Base-by-base conservation (phyloP, 495 filamentous ascomycete species). In the Tuber microsphaerosporum region DNA sequence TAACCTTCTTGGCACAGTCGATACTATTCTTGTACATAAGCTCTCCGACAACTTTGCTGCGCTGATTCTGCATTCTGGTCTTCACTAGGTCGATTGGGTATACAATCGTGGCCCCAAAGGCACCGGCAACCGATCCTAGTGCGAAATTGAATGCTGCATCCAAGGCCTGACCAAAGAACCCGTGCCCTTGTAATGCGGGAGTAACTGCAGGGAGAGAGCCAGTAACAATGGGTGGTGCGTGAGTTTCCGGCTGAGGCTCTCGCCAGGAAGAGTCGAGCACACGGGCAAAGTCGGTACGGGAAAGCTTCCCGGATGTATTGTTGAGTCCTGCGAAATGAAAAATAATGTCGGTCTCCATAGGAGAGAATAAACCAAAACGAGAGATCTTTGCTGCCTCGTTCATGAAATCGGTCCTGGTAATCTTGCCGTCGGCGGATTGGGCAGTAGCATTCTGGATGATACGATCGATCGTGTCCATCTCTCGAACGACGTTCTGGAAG, bases 61-160 rank as follows among this genome's bases (percentile, higher is more conserved):
- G 89, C 85, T 99, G 95, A 85, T 98, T 99, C 84, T 99, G 95
- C 94, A 99, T 94, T 46, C 95, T 90, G 14, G 95, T 99, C 89
- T 99, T 99, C 77, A 99, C 95, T 69, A 99, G 86, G 85, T 99
- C 95, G 84, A 99, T 98, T 41, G 95, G 95, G 84, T 99, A 99
- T 61, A 99, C 95, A 91, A 98, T 96, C 84, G 98, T 97, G 20
- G 95, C 95, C 81, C 95, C 95, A 81, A 98, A 99, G 34, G 95
- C 95, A 83, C 95, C 95, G 17, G 96, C 95, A 77, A 95, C 80
- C 84, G 91, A 92, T 51, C 95, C 95, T 3, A 99, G 88, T 1
- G 86, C 89, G 80, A 99, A 99, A 84, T 94, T 93, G 82, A 97
- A 94, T 5, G 87, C 92, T 3, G 93, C 96, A 81, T 95, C 92